These are phyloP conservation scores for Penicillium nordicum DNA, from an alignment of 2,329 filamentous ascomycete genomes.

Conservation along the genomic window DNA sequence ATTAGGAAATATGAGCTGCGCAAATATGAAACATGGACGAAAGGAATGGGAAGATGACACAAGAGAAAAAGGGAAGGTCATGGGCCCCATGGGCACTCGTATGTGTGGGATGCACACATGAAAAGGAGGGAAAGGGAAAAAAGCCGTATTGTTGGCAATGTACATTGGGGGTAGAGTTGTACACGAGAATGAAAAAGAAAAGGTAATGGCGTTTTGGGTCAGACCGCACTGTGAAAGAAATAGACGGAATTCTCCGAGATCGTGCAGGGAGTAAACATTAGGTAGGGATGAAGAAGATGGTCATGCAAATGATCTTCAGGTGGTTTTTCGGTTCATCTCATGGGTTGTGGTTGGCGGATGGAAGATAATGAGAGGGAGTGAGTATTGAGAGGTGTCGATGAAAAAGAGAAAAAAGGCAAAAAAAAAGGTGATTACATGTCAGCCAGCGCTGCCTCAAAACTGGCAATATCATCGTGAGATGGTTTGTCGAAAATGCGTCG, in stretches of 20 bases:
- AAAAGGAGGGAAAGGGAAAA: constrained; percentile 9
- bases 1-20: constrained; percentile 24
- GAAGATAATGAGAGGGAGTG: constrained; percentile 13
- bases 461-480: constrained; percentile 31
- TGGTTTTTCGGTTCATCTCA: constrained; percentile 9
- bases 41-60: constrained; percentile 12
- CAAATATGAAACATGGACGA: constrained; percentile 23
- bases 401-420: not conserved
- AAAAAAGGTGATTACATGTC: constrained; percentile 16
- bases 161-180: constrained; percentile 17
- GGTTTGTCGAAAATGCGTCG: constrained; percentile 48
- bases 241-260: not conserved
- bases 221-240: constrained; percentile 7
- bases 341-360: constrained; percentile 4
- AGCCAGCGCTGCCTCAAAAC: constrained; percentile 27
- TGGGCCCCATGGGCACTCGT: constrained; percentile 12
- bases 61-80: constrained; percentile 10
- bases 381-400: not conserved
- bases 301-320: constrained; percentile 12
- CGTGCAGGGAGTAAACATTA: constrained; percentile 3
- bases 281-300: constrained; percentile 12
- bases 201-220: constrained; percentile 16
- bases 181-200: constrained; percentile 14
- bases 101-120: constrained; percentile 11
- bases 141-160: constrained; percentile 7